Conservation (phyloP, 371 early-diverging fungal genomes). For the Haplosporangium sp. region DNA sequence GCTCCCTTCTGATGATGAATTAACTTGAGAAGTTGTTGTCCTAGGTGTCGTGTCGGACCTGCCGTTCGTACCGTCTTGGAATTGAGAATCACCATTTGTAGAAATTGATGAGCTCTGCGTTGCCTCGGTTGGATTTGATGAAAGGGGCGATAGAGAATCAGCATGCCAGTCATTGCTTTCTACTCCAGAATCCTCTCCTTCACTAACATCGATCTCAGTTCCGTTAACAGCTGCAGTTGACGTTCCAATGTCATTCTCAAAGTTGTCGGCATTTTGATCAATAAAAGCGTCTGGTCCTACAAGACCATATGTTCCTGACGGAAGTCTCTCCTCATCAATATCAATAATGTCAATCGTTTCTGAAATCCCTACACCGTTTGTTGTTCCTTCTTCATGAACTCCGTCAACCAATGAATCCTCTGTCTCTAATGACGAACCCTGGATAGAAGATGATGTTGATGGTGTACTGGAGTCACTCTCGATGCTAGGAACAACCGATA, state of each 20-base stretch:
- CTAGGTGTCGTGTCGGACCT: neutral
- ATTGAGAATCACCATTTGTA: neutral
- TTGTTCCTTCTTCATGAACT: neutral
- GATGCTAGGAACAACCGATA: conserved; percentile 11
- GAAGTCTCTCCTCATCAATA: conserved; percentile 10
- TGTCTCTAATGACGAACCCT: neutral
- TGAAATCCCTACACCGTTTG: neutral
- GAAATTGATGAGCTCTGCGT: conserved; percentile 2
- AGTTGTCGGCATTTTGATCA: conserved; percentile 13
- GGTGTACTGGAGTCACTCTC: conserved; percentile 9
- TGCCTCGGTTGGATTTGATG: neutral
- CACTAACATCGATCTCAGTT: conserved; percentile 24
- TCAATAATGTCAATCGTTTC: neutral
- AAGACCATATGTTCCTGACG: conserved; percentile 33
- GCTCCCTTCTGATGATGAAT: neutral
- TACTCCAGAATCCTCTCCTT: conserved; percentile 44
- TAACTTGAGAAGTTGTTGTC: neutral
- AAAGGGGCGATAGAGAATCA: neutral
- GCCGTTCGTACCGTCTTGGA: neutral
- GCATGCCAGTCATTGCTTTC: conserved; percentile 30
- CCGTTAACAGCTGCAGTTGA: conserved; percentile 8
- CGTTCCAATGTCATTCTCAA: conserved; percentile 9
- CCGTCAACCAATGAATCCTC: neutral
- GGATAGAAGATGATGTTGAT: conserved; percentile 2
- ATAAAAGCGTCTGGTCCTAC: conserved; percentile 24